Percentiles rank a stretch among this genome's conserved stretches.
phyloP scores from a whole-genome alignment of 2,329 filamentous ascomycete genomes.

The Phialemoniopsis sp. region DNA sequence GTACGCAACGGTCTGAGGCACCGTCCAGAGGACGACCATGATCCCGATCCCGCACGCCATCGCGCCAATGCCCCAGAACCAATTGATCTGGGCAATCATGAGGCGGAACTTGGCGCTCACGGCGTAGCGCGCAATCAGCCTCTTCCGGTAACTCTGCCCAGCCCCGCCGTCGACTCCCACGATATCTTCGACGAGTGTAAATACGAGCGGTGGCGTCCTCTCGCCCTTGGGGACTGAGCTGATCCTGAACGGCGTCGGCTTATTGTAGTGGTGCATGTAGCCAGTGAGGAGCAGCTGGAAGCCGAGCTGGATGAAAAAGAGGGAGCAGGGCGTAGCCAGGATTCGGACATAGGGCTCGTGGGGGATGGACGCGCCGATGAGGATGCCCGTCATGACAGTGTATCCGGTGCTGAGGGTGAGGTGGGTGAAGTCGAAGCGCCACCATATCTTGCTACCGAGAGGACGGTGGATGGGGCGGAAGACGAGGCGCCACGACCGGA shows the following conservation, averaged over 20 bases:
- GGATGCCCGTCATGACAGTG: slow-evolving; percentile 41
- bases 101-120: slow-evolving; percentile 48
- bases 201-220: slow-evolving; percentile 54
- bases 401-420: slow-evolving; percentile 42
- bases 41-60: slow-evolving; percentile 39
- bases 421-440: slow-evolving; percentile 46
- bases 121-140: slow-evolving; percentile 45
- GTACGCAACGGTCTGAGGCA: slow-evolving; percentile 41
- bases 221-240: slow-evolving; percentile 59
- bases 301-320: slow-evolving; percentile 44
- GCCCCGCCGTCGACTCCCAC: slow-evolving; percentile 63
- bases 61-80: slow-evolving; percentile 51
- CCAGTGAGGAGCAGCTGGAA: slow-evolving; percentile 34
- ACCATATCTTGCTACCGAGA: slow-evolving; percentile 36
- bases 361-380: slow-evolving; percentile 42
- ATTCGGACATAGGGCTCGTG: slow-evolving; percentile 21
- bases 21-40: slow-evolving; percentile 43
- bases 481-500: slow-evolving; percentile 43
- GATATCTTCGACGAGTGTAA: slow-evolving; percentile 65
- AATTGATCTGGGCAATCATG: slow-evolving; percentile 49
- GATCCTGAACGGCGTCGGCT: slow-evolving; percentile 54
- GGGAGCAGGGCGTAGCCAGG: slow-evolving; percentile 45
- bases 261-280: slow-evolving; percentile 23
- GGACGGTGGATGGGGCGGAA: slow-evolving; percentile 45
- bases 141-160: slow-evolving; percentile 46